Percentiles rank a stretch among this genome's conserved stretches.
phyloP scores from a whole-genome alignment of 257 asterid genomes.

The Fraxinus anomala region DNA sequence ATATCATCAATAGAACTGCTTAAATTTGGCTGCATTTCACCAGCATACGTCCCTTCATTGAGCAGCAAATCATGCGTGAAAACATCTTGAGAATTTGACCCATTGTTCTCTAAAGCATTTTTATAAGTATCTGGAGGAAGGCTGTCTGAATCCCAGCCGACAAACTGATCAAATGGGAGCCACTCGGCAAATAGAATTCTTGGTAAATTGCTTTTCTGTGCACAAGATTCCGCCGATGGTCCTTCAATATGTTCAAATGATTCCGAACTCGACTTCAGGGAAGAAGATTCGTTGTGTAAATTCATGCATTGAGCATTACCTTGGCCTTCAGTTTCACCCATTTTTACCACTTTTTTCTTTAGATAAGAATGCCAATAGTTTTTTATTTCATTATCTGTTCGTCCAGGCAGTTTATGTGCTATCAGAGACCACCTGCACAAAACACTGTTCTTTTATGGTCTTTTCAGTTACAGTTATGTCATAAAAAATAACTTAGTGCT shows the following conservation, averaged over 20 bases:
- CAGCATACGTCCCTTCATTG: constrained; percentile 33
- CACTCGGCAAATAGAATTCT: constrained; percentile 78
- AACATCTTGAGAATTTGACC: constrained; percentile 37
- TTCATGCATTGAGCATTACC: constrained; percentile 13
- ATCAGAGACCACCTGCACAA: constrained; percentile 72
- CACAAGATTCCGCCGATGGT: constrained; percentile 27
- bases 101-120: neutral
- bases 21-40: constrained; percentile 29
- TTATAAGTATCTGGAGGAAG: neutral
- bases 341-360: constrained; percentile 51
- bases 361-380: constrained; percentile 82
- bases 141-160: constrained; percentile 23
- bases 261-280: constrained; percentile 31
- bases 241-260: constrained; percentile 42
- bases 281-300: constrained; percentile 19
- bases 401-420: constrained; percentile 68
- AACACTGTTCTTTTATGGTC: neutral
- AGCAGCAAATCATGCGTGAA: constrained; percentile 28
- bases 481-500: too few species aligned
- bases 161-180: constrained; percentile 55
- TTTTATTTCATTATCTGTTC: constrained; percentile 77
- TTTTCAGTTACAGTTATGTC: too few species aligned
- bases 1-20: constrained; percentile 30
- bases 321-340: constrained; percentile 25
- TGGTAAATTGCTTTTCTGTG: constrained; percentile 45